Percentiles rank a stretch among this genome's conserved stretches.
Evolutionary conservation across 768 basidiomycete genomes (phyloP).

Genomic region (Asterophora lycoperdoides): DNA sequence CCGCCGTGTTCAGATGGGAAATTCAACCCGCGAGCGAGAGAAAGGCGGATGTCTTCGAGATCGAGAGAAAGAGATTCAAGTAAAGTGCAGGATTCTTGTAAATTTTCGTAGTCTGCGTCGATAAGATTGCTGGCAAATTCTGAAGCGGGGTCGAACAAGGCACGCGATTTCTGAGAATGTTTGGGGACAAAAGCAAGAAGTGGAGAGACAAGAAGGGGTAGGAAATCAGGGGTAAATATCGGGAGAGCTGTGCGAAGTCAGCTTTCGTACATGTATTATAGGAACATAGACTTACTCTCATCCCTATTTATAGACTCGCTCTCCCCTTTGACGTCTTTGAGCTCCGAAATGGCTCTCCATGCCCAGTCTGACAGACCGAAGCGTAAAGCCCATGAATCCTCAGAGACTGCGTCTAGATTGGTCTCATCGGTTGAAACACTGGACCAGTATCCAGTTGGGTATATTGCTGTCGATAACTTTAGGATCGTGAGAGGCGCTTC

Average conservation of each 20-base stretch:
- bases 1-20: constrained; percentile 55
- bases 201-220: constrained; percentile 58
- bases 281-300: constrained; percentile 44
- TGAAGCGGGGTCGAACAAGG: constrained; percentile 36
- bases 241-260: constrained; percentile 38
- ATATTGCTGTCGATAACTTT: constrained; percentile 62
- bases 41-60: constrained; percentile 68
- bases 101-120: constrained; percentile 63
- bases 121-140: constrained; percentile 44
- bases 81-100: constrained; percentile 71
- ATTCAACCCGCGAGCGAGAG: constrained; percentile 61
- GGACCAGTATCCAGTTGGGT: constrained; percentile 70
- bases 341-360: constrained; percentile 71
- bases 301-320: constrained; percentile 46
- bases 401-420: constrained; percentile 20
- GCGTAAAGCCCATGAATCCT: constrained; percentile 65
- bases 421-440: constrained; percentile 18
- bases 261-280: not conserved
- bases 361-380: constrained; percentile 68
- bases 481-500: constrained; percentile 68
- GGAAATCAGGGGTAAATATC: constrained; percentile 56
- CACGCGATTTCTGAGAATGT: constrained; percentile 31
- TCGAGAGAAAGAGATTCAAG: constrained; percentile 78
- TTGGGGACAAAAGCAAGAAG: constrained; percentile 62
- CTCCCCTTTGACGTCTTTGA: constrained; percentile 70